Percentiles rank a stretch among this genome's conserved stretches.
phyloP scores from a whole-genome alignment of 306 rosid genomes.

The Canavalia gladiata region DNA sequence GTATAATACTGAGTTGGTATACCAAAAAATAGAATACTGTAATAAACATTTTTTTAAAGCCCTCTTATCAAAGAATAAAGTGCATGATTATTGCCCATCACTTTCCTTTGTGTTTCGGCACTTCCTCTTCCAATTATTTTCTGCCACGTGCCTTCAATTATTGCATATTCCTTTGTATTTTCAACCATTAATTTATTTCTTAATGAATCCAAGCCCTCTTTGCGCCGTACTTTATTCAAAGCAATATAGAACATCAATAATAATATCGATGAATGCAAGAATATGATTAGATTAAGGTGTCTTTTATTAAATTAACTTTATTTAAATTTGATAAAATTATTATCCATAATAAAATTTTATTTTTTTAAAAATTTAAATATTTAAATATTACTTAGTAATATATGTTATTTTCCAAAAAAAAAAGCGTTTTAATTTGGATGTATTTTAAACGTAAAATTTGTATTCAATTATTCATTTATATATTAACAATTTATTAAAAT shows the following conservation, averaged over 20 bases:
- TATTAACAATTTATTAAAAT: no score
- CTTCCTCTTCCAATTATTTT: background rate
- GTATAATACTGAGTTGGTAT: background rate
- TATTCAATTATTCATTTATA: no score
- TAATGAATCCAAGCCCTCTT: conserved; percentile 26
- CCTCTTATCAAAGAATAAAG: no score
- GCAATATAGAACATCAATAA: background rate
- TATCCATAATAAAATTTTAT: no score
- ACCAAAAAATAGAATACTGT: background rate
- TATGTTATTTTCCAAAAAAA: no score
- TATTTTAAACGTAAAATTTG: no score
- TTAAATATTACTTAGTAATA: no score
- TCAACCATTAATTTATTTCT: conserved; percentile 41
- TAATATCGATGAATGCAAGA: conserved; percentile 3
- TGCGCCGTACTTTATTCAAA: conserved; percentile 40
- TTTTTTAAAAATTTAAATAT: no score
- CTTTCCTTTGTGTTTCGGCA: background rate
- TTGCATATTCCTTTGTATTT: conserved; percentile 31
- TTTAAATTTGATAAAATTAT: no score
- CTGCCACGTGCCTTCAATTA: conserved; percentile 46
- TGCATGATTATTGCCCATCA: conserved; percentile 1
- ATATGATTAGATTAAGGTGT: background rate
- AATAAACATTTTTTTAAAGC: background rate
- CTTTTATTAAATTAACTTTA: no score
- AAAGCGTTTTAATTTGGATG: no score